These are phyloP conservation scores for Apiospora phragmitis DNA, from an alignment of 2,329 filamentous ascomycete species.

Conservation along the genomic window DNA sequence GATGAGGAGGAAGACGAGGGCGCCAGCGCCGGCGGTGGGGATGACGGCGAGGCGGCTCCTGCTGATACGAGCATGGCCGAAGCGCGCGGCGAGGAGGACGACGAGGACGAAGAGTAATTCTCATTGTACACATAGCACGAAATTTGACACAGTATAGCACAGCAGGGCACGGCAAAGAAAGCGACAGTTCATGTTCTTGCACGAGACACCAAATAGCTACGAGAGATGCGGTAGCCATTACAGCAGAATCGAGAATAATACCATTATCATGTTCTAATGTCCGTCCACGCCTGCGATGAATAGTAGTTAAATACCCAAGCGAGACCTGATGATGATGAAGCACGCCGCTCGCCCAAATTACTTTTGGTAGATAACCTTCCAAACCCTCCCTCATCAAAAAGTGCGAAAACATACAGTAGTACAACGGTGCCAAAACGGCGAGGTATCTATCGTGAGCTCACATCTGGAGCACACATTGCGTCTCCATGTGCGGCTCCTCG, in stretches of 20 bases:
- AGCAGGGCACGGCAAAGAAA: neutral
- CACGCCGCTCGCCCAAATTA: neutral
- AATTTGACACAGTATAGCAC: neutral
- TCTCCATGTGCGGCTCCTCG: conserved; percentile 25
- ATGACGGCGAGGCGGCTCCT: conserved; percentile 20
- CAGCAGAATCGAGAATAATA: conserved; percentile 1
- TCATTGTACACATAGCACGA: conserved; percentile 4
- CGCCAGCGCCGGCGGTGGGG: conserved; percentile 20
- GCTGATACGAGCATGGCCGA: conserved; percentile 36
- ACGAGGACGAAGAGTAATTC: conserved; percentile 20
- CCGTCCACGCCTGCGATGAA: neutral
- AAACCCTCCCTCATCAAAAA: neutral
- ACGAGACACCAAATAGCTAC: neutral
- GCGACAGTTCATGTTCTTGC: neutral
- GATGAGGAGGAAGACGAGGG: conserved; percentile 50
- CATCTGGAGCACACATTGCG: conserved; percentile 27
- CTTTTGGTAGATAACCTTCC: neutral
- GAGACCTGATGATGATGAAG: neutral
- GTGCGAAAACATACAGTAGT: neutral
- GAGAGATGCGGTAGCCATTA: neutral
- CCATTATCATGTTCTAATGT: neutral
- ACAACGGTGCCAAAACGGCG: neutral
- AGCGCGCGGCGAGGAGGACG: conserved; percentile 35
- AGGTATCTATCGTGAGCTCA: neutral
- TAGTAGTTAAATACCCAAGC: neutral